These are phyloP conservation scores for Jatropha curcas DNA, from an alignment of 345 rosid genomes.

Conservation along the genomic window DNA sequence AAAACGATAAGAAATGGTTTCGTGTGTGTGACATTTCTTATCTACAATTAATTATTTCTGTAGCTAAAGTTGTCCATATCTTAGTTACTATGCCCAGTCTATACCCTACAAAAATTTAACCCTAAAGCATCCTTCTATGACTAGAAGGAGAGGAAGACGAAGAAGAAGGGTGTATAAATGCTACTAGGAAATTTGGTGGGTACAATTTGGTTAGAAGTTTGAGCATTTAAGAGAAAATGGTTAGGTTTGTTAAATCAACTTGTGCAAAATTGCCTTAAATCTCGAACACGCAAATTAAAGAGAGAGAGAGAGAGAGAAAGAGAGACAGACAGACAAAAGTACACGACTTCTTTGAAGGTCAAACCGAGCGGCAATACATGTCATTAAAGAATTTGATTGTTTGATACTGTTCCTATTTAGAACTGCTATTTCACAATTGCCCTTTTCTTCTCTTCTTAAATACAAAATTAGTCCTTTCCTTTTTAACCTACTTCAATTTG, in stretches of 20 bases:
- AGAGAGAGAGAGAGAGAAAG: too few relatives aligned
- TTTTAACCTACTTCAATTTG: too few relatives aligned
- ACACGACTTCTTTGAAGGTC: neutral
- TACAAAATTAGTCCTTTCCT: too few relatives aligned
- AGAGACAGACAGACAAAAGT: too few relatives aligned
- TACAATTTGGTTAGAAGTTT: conserved; percentile 30
- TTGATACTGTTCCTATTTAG: too few relatives aligned
- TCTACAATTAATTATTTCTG: conserved; percentile 17
- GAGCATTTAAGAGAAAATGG: conserved; percentile 20
- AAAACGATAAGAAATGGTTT: too few relatives aligned
- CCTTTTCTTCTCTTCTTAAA: neutral
- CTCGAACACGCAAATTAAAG: conserved; percentile 11
- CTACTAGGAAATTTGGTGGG: conserved; percentile 12
- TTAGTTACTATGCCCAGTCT: too few relatives aligned
- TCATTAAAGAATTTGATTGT: too few relatives aligned
- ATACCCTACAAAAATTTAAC: too few relatives aligned
- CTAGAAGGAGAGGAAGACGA: too few relatives aligned
- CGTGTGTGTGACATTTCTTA: conserved; percentile 20
- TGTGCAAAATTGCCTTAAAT: neutral
- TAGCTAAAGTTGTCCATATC: neutral
- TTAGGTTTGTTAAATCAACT: conserved; percentile 17
- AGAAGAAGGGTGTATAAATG: neutral
- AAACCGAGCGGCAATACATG: neutral
- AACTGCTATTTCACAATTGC: neutral
- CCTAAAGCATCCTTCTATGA: too few relatives aligned